Conservation (phyloP, 2,329 filamentous ascomycete species). For the Alternaria conjuncta region DNA sequence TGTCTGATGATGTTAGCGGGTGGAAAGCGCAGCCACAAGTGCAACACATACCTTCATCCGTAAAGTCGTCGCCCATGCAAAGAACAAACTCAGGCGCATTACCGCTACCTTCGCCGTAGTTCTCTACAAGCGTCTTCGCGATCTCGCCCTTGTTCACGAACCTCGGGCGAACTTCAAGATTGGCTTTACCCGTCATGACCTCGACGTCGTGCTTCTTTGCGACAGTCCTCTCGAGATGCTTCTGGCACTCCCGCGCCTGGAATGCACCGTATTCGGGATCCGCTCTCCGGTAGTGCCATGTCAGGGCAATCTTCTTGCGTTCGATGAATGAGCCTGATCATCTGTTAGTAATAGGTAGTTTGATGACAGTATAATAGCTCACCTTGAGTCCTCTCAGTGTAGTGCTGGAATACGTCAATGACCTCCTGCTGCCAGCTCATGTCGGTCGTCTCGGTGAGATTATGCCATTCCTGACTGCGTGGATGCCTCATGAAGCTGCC, state of each 20-base stretch:
- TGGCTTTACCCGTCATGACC: constrained; percentile 96
- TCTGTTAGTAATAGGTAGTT: constrained; percentile 14
- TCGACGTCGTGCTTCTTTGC: constrained; percentile 86
- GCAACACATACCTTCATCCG: constrained; percentile 78
- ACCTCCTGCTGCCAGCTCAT: constrained; percentile 94
- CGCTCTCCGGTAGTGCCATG: constrained; percentile 95
- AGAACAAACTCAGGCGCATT: constrained; percentile 82
- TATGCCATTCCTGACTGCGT: constrained; percentile 79
- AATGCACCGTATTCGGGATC: constrained; percentile 84
- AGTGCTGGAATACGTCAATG: constrained; percentile 82
- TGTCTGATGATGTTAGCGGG: constrained; percentile 57
- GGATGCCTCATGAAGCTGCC: constrained; percentile 93
- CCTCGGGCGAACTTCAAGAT: constrained; percentile 92
- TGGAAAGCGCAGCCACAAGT: not conserved
- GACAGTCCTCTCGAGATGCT: constrained; percentile 78
- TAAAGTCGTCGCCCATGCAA: constrained; percentile 94
- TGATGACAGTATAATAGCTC: constrained; percentile 35
- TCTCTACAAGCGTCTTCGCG: constrained; percentile 78
- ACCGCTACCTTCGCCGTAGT: constrained; percentile 66
- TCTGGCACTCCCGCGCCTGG: constrained; percentile 81
- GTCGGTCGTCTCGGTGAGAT: constrained; percentile 82
- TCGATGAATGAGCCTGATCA: constrained; percentile 83
- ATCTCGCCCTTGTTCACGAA: constrained; percentile 99
- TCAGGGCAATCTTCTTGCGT: constrained; percentile 89
- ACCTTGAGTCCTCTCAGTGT: constrained; percentile 86